Evolutionary conservation across 352 stramenopile species (phyloP), one percentile per base, ranked within the genome.

Genomic region (Pilasporangium apinafurcum): DNA sequence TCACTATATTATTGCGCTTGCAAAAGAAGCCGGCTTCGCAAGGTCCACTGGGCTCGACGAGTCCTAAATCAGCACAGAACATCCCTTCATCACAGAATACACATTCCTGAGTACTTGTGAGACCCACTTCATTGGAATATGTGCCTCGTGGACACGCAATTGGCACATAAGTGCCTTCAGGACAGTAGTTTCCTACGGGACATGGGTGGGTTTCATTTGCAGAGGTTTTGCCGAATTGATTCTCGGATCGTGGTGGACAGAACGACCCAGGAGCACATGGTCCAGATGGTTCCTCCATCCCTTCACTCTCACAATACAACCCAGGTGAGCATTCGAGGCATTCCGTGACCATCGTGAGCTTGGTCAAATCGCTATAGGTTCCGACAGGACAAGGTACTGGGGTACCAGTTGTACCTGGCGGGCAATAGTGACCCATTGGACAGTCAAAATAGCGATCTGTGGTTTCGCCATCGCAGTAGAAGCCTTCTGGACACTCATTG

Each of bases 161-260:
- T 1, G 86, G 81, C 0, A 74, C 32, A 9, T 78, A 73, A 2
- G 86, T 90, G n/a, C 64, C 77, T 51, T 78, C 48, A 1, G 68
- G 66, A 31, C 89, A 97, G 39, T 87, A 96, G 0, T 56, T 47
- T 4, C 91, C 91, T 5, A 32, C 35, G 13, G 81, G 65, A 58
- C 86, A 96, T 7, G 57, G 37, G n/a, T 68, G 65, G 0, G 54
- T 76, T 8, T 53, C 53, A 14, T 63, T 74, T 1, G 39, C 44
- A 7, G 24, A 29, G 21, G 47, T 81, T 39, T 55, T 73, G 1
- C 66, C 68, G 34, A 75, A 82, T 1, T 48, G 42, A 39, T 56
- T 66, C 38, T 75, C 56, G 0, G 73, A 68, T 10, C 62, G 35
- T 25, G 53, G 37, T 4, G 55, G 69, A 20, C 77, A 95, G 45